Base-by-base conservation (phyloP, 306 rosid species). In the Nissolia schottii region DNA sequence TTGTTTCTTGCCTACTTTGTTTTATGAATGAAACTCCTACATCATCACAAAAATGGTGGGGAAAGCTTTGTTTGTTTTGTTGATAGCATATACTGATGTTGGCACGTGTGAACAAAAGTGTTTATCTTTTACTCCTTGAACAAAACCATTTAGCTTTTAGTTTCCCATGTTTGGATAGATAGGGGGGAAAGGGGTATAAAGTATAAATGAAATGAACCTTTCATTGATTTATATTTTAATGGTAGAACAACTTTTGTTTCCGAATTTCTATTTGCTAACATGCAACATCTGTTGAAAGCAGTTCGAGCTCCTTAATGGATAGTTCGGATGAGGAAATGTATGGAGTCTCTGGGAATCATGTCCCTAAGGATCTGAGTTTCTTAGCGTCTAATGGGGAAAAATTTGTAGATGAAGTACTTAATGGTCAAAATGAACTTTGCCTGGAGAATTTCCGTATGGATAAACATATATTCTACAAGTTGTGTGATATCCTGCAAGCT, bases 401-500 rank as follows among this genome's bases (percentile, higher is more conserved):
- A 71, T 92, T 92, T 61, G 84, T 92, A 27, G 98, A 92, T 70
- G 95, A 80, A 83, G 98, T 92, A 50, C 96, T 90, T 62, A 82
- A 82, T 34, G 96, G 91, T 67, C 79, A 67, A 31, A 90, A 90
- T 82, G 91, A 86, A 83, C 53, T 49, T 7, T 92, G 96, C 76
- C 48, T 79, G 58, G 95, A 92, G 24, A 88, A 88, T 58, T 90
- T 92, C 50, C 92, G 96, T 75, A 92, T 92, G 96, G 96, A 92
- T 70, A 92, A 88, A 74, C 87, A 56, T 59, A 79, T 90, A 31
- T 92, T 92, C 61, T 88, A 90, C 70, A 92, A 90, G 81, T 71
- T 90, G 82, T 90, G 98, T 79, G 91, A 90, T 82, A 88, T 88
- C 77, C 82, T 92, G 76, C 96, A 88, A 88, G 85, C 87, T 55